Percentiles rank a stretch among this genome's conserved stretches.
Conservation (phyloP, 306 rosid genomes). For the Ceratonia siliqua region DNA sequence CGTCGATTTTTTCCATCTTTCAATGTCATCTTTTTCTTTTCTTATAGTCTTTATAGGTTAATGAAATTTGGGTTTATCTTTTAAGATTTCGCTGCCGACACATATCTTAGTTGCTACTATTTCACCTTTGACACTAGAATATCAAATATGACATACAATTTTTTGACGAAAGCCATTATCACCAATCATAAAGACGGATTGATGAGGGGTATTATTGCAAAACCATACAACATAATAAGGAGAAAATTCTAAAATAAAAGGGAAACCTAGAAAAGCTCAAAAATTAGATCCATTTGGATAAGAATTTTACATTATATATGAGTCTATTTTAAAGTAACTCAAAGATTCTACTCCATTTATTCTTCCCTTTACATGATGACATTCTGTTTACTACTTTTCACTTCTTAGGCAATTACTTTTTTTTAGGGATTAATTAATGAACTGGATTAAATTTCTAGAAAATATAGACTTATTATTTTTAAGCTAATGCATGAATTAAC, state of each 20-base stretch:
- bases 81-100: slow-evolving; percentile 23
- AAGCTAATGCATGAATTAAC: not conserved
- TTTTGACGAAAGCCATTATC: not conserved
- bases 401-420: not conserved
- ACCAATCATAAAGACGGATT: not conserved
- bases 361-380: not conserved
- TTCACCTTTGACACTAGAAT: not conserved
- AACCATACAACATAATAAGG: not conserved
- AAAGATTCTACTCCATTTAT: not conserved
- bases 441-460: too few relatives aligned
- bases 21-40: not conserved
- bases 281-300: not conserved
- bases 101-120: not conserved
- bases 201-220: not conserved
- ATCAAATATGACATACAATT: not conserved
- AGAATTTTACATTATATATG: not conserved
- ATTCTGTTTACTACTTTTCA: slow-evolving; percentile 2
- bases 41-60: not conserved
- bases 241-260: not conserved
- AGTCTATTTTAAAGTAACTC: not conserved
- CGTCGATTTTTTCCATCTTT: not conserved
- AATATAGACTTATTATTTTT: too few relatives aligned
- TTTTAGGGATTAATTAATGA: too few relatives aligned
- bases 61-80: not conserved
- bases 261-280: slow-evolving; percentile 5